Evolutionary conservation across 169 alveolate species (phyloP), one percentile per base, ranked within the genome.

Genomic region (Cryptosporidium ubiquitum): DNA sequence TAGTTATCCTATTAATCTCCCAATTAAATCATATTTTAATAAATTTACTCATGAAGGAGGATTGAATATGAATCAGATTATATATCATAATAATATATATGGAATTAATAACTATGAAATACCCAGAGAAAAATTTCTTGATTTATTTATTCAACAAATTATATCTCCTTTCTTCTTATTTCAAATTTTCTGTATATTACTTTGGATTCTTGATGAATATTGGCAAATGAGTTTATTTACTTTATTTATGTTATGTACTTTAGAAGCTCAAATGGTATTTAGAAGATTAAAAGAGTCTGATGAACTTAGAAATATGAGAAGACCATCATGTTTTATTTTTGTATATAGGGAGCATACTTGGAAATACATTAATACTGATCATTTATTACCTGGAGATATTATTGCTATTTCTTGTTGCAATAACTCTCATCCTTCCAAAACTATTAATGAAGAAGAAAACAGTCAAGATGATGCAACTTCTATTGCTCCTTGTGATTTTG

Each of bases 121-220:
- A 23, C 99, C 99, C 4, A 93, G 95, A 39, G 98, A 98, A 26
- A 85, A 95, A 31, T 98, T 97, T 92, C 85, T 93, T 40, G 95
- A 95, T 70, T 92, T 98, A 91, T 94, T 97, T 57, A 86, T 94
- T 93, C 99, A 98, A 86, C 98, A 98, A 91, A 92, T 97, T 69
- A 93, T 97, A 10, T 96, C 99, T 47, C 99, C 99, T 33, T 97
- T 98, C 95, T 96, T 98, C 92, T 95, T 97, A 39, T 98, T 98
- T 94, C 99, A 98, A 91, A 89, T 98, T 58, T 95, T 97, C 86
- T 95, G 99, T 85, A 96, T 97, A 26, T 86, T 96, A 1, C 91
- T 98, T 49, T 97, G 99, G 99, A 94, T 97, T 40, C 91, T 98
- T 68, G 99, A 98, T 91, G 99, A 98, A 85, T 98, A 98, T 92